Percentiles rank a stretch among this genome's conserved stretches.
phyloP scores from a whole-genome alignment of 2,329 filamentous ascomycete genomes.

The Decorospora gaudefroyi region DNA sequence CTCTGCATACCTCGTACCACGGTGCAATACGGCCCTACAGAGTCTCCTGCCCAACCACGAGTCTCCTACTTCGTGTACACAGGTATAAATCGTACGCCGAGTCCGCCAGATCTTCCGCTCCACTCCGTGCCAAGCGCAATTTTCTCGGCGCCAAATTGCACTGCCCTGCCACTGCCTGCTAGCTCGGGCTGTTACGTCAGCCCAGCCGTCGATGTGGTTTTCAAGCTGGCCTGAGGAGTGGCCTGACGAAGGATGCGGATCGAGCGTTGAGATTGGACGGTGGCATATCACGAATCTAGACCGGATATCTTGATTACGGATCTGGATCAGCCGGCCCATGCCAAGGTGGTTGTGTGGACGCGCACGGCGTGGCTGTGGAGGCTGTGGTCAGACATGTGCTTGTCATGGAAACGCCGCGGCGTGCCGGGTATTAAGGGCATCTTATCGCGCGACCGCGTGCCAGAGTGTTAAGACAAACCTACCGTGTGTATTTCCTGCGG shows the following conservation, averaged over 20 bases:
- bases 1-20: no score
- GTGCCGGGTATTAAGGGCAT: no score
- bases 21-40: no score
- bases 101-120: no score
- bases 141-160: constrained; percentile 21
- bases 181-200: constrained; percentile 23
- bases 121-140: constrained; percentile 22
- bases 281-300: no score
- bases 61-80: no score
- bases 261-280: not conserved
- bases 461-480: constrained; percentile 2
- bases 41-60: not conserved
- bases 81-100: no score
- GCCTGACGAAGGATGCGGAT: constrained; percentile 1
- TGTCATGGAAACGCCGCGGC: constrained; percentile 14
- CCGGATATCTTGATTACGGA: no score
- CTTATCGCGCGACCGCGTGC: no score
- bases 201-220: constrained; percentile 21
- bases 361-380: constrained; percentile 22
- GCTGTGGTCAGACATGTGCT: constrained; percentile 13
- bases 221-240: constrained; percentile 18
- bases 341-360: no score
- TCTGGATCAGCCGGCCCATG: no score
- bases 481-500: no score
- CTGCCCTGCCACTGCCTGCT: not conserved